Evolutionary conservation across 768 basidiomycete species (phyloP), one percentile per base, ranked within the genome.

Genomic region (Boletus reticulatus): DNA sequence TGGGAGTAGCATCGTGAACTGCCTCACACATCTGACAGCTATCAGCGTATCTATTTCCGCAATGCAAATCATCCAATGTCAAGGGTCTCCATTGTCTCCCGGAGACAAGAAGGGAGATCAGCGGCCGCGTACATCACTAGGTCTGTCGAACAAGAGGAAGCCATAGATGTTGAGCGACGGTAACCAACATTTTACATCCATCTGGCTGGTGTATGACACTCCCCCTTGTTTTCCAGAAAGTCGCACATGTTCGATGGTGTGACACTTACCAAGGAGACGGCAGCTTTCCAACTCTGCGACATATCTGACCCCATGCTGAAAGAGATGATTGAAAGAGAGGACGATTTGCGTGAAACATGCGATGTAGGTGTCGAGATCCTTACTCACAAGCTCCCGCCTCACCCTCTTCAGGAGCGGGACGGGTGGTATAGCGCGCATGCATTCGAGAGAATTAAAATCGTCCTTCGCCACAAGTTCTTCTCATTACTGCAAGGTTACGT

Each of bases 221-320:
- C n/a, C n/a, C 8, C 4, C 6, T 37, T 37, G 49, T 38, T 19
- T 42, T 41, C 57, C 53, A 85, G 85, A 58, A 78, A 76, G 62
- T 88, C 88, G 0, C 93, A 98, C 68, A 80, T 94, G 32, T 99
- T 98, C 62, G 93, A 99, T 68, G 97, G 96, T 0, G 68, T 83
- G 55, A 82, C 82, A 8, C 72, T 93, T 44, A 84, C 87, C 43
- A 86, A 88, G 62, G 90, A 96, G 69, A 89, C 92, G 0, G 94
- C 93, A 2, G 91, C 93, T 17, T 99, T 92, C 74, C 97, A 98
- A 70, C 78, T 99, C 7, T 91, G 91, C 69, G 97, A 99, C 69
- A 89, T 99, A 60, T 73, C 78, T 8, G 97, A 99, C 67, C 84
- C 87, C 7, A 87, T 94, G 81, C 72, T 97, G 46, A 83, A 83